phyloP scores from a whole-genome alignment of 2,329 filamentous ascomycete species.

The Teratosphaeria gauchensis region DNA sequence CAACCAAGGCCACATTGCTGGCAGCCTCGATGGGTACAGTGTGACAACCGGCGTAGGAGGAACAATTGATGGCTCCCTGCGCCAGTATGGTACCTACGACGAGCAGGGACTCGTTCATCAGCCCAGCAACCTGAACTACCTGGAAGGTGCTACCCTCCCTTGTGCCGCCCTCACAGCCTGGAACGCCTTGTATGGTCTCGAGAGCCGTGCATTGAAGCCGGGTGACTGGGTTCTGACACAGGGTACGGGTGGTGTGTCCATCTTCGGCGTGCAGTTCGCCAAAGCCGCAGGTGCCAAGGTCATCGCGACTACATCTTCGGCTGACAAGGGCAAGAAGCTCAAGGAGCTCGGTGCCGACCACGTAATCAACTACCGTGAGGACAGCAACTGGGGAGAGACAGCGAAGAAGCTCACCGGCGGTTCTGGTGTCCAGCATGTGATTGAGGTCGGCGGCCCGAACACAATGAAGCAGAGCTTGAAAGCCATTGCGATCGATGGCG shows the following conservation, averaged over 20 bases:
- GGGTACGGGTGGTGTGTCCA: constrained; percentile 60
- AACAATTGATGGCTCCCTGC: constrained; percentile 56
- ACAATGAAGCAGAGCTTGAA: constrained; percentile 46
- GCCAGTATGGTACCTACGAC: constrained; percentile 57
- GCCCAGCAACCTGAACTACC: constrained; percentile 46
- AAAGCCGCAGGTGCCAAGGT: constrained; percentile 46
- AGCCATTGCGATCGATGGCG: constrained; percentile 39
- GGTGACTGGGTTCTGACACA: constrained; percentile 51
- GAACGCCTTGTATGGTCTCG: constrained; percentile 45
- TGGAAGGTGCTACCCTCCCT: constrained; percentile 38
- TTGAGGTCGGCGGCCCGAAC: constrained; percentile 58
- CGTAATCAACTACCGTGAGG: constrained; percentile 48
- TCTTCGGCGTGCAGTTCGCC: constrained; percentile 54
- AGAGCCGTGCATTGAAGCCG: constrained; percentile 27
- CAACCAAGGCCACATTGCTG: constrained; percentile 48
- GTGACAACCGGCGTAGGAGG: constrained; percentile 56
- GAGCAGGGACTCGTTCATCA: constrained; percentile 56
- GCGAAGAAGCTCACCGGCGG: constrained; percentile 44
- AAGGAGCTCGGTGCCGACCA: constrained; percentile 46
- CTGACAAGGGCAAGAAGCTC: constrained; percentile 40
- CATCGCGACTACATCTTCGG: constrained; percentile 48
- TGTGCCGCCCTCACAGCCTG: constrained; percentile 41
- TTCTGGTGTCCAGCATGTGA: constrained; percentile 50
- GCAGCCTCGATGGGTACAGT: constrained; percentile 31
- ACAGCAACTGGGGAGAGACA: constrained; percentile 44